Evolutionary conservation across 495 filamentous ascomycete genomes (phyloP).

Genomic region (Penicillium verhagenii): DNA sequence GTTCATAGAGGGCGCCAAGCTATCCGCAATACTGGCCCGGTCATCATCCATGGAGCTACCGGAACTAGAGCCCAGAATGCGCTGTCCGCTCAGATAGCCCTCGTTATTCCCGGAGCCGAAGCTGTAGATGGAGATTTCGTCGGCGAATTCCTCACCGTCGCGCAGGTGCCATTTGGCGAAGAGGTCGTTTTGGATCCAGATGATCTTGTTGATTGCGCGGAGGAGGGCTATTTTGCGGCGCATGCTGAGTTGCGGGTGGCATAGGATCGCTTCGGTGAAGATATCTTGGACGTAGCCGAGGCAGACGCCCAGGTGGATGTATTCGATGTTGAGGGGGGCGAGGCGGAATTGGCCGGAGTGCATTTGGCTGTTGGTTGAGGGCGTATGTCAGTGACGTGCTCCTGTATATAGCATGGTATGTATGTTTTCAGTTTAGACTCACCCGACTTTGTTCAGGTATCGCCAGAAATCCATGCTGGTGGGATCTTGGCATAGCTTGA

Average conservation of each 20-base stretch:
- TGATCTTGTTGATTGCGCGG: constrained; percentile 59
- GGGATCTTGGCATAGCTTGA: constrained; percentile 67
- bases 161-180: constrained; percentile 73
- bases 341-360: constrained; percentile 63
- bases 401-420: no score
- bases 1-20: constrained; percentile 16
- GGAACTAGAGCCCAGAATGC: constrained; percentile 41
- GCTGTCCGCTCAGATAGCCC: constrained; percentile 56
- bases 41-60: constrained; percentile 37
- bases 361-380: constrained; percentile 42
- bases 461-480: constrained; percentile 74
- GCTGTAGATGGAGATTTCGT: constrained; percentile 52
- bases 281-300: constrained; percentile 72
- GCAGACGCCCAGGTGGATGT: constrained; percentile 67
- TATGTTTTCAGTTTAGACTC: no score
- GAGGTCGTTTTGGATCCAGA: constrained; percentile 79
- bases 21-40: constrained; percentile 29
- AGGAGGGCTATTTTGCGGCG: constrained; percentile 65
- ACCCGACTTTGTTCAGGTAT: constrained; percentile 76
- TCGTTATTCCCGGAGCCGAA: constrained; percentile 63
- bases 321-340: constrained; percentile 70
- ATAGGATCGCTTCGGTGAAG: constrained; percentile 70
- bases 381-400: not conserved
- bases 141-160: constrained; percentile 69
- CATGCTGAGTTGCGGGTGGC: constrained; percentile 61